phyloP scores from a whole-genome alignment of 2,329 filamentous ascomycete genomes.

The Ascocoryne sarcoides region DNA sequence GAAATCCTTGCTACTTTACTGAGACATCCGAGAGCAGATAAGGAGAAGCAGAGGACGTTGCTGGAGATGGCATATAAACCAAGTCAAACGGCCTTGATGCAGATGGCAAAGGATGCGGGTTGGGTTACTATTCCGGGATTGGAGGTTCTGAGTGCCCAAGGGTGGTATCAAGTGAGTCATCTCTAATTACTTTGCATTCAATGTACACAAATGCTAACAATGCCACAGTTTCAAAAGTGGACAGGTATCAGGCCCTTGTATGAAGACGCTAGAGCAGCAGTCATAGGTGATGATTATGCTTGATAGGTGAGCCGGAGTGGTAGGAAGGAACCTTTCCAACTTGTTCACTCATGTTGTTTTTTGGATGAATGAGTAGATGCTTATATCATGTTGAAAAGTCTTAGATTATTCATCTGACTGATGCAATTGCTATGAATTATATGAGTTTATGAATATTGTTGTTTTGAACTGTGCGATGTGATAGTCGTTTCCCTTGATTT shows the following conservation, averaged over 20 bases:
- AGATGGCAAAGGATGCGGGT: slow-evolving; percentile 64
- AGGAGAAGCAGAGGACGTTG: slow-evolving; percentile 45
- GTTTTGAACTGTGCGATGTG: too few relatives aligned
- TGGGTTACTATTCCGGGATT: slow-evolving; percentile 83
- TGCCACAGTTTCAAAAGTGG: slow-evolving; percentile 66
- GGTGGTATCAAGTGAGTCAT: slow-evolving; percentile 66
- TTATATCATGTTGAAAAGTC: too few relatives aligned
- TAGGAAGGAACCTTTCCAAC: too few relatives aligned
- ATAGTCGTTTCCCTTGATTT: too few relatives aligned
- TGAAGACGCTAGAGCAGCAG: slow-evolving; percentile 54
- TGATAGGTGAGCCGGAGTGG: too few relatives aligned
- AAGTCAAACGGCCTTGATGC: slow-evolving; percentile 72
- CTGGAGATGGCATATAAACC: slow-evolving; percentile 98
- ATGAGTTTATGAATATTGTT: too few relatives aligned
- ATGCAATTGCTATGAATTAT: too few relatives aligned
- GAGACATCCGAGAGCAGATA: slow-evolving; percentile 31
- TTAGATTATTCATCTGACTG: too few relatives aligned
- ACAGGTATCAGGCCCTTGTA: slow-evolving; percentile 72
- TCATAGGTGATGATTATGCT: slow-evolving; percentile 33
- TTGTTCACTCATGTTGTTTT: too few relatives aligned
- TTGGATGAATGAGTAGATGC: too few relatives aligned
- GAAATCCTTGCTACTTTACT: slow-evolving; percentile 51
- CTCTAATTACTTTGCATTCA: neutral
- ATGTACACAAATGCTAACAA: neutral
- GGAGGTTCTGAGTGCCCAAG: slow-evolving; percentile 84